Conservation (phyloP, 2,329 filamentous ascomycete species). For the Lithohypha guttulata region DNA sequence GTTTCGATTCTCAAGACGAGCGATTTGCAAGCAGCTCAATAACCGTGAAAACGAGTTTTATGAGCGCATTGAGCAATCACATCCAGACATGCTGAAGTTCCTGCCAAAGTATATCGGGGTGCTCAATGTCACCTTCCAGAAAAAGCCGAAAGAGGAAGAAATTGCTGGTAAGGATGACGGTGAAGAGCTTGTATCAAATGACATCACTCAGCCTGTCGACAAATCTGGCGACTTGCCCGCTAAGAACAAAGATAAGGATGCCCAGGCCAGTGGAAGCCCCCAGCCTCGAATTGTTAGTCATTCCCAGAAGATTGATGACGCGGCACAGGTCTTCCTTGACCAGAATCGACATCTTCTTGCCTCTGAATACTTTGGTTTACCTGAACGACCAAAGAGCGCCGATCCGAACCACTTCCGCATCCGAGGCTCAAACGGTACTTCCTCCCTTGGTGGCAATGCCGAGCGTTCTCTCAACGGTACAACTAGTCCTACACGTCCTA, state of each 20-base stretch:
- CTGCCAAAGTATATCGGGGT: conserved; percentile 86
- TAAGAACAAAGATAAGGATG: background rate
- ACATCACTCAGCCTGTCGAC: no score
- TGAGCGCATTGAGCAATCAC: conserved; percentile 82
- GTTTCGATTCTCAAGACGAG: conserved; percentile 87
- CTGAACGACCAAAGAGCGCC: conserved; percentile 33
- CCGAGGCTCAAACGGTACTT: background rate
- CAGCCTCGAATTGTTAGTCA: conserved; percentile 54
- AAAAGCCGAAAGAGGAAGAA: conserved; percentile 53
- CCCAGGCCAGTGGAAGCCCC: background rate
- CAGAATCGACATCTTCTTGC: conserved; percentile 92
- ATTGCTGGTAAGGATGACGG: conserved; percentile 21
- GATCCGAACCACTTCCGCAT: conserved; percentile 23
- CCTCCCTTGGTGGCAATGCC: background rate
- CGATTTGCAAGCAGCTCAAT: conserved; percentile 96
- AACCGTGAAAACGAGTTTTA: conserved; percentile 99
- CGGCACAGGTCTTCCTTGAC: conserved; percentile 85
- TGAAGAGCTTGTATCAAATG: no score
- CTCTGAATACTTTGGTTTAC: conserved; percentile 63
- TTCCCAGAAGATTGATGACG: conserved; percentile 60
- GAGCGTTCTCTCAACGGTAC: no score
- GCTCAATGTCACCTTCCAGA: conserved; percentile 89
- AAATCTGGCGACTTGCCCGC: conserved; percentile 18
- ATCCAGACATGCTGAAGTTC: conserved; percentile 82
- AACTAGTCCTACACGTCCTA: conserved; percentile 22